Evolutionary conservation across 352 stramenopile species (phyloP), one percentile per base, ranked within the genome.

Genomic region (Lagenidium giganteum): DNA sequence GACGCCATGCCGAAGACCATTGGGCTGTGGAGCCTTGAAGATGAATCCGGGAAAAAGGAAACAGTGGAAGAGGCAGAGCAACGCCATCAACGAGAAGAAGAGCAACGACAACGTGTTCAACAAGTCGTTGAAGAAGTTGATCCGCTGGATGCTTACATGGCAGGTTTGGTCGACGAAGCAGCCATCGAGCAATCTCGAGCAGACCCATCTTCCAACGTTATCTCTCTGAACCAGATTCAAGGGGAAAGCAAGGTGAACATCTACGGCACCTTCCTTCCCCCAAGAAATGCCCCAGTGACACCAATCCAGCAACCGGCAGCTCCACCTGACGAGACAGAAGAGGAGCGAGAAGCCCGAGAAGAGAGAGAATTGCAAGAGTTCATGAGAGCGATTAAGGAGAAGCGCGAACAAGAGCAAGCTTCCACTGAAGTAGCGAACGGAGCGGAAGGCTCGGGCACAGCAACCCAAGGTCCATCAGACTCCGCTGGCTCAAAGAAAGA

Each of bases 111-210:
- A 18, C 70, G 73, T 9, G 71, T 78, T 21, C 72, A 89, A 42
- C 66, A 87, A 40, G 77, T 87, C 5, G 71, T 88, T 5, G 67
- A 92, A 36, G 76, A 91, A 52, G 70, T 90, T 21, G 82, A 94
- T 43, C 82, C 82, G 13, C 40, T 94, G 23, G 82, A 94, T 49
- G 82, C 79, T 4, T 94, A 91, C 51, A 94, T 94, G 82, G 82
- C 82, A 29, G 82, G 81, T 11, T 59, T 94, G 3, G 73, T 85
- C 4, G 81, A 92, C 36, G 70, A 89, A 51, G 70, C 75, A 8
- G 72, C 75, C 14, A 86, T 88, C 24, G 72, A 92, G 50, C 68
- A 85, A 41, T 84, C 70, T 27, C 70, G 83, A 14, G 61, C 55
- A 13, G 78, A 89, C 23, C 73, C 79, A 9, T 67, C 76, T 5